A percentile compares a stretch with the other conserved stretches of the same genome.
Conservation (phyloP, 176 grass and related monocot genomes). For the Raddia guianensis region DNA sequence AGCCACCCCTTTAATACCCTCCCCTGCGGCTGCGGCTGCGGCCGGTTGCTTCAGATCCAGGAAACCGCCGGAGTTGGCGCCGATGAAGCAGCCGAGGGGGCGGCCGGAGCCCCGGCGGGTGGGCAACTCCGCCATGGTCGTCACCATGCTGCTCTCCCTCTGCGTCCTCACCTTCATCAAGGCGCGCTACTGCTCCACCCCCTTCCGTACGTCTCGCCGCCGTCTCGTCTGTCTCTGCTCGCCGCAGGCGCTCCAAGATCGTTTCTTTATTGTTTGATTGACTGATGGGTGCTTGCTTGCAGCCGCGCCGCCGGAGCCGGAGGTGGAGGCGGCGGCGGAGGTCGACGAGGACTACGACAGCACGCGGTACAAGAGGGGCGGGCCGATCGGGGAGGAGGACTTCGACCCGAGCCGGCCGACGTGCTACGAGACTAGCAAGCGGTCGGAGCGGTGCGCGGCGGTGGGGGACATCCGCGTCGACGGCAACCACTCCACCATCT, state of each 20-base stretch:
- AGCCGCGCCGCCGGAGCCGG: conserved; percentile 40
- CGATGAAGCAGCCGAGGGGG: conserved; percentile 50
- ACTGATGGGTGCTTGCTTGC: not conserved
- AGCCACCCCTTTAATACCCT: conserved; percentile 33
- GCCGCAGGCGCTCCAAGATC: too few species aligned
- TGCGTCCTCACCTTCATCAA: conserved; percentile 69
- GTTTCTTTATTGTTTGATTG: not conserved
- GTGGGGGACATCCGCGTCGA: conserved; percentile 66
- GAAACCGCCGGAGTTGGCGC: not conserved
- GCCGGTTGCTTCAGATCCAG: conserved; percentile 10
- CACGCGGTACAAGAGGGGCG: conserved; percentile 36
- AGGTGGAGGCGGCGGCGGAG: conserved; percentile 40
- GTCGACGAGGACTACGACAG: conserved; percentile 66
- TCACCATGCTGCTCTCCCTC: conserved; percentile 69
- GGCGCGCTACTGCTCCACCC: conserved; percentile 62
- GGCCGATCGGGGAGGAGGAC: conserved; percentile 55
- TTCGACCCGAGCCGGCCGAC: conserved; percentile 46
- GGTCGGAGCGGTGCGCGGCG: conserved; percentile 59
- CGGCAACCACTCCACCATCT: conserved; percentile 64
- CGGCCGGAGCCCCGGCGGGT: conserved; percentile 51
- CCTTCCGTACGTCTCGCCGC: conserved; percentile 39
- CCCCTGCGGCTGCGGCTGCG: not conserved
- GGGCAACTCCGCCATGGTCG: conserved; percentile 57
- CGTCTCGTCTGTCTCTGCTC: not conserved
- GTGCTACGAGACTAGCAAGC: conserved; percentile 53